Conservation (phyloP, 2,329 filamentous ascomycete species). For the Aspergillus pseudoterreus region DNA sequence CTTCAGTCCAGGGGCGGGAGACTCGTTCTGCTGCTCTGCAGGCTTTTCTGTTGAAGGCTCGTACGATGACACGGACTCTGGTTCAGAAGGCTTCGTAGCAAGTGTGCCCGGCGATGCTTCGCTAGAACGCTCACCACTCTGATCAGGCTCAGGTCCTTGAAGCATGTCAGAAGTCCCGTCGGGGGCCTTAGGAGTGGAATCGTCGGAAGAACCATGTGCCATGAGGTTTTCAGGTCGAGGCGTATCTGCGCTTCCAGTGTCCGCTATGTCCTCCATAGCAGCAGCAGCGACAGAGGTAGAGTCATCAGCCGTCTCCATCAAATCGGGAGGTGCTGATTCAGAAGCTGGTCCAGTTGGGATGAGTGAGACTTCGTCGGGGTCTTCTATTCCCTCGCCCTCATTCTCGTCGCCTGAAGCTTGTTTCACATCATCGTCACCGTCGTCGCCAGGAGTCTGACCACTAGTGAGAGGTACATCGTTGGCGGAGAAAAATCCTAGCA, state of each 20-base stretch:
- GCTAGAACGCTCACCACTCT: slow-evolving; percentile 34
- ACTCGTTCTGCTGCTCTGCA: slow-evolving; percentile 32
- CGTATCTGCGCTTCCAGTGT: background rate
- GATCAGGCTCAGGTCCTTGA: slow-evolving; percentile 20
- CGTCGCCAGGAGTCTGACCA: slow-evolving; percentile 15
- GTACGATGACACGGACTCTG: slow-evolving; percentile 42
- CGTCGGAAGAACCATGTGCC: slow-evolving; percentile 1
- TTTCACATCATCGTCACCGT: slow-evolving; percentile 33
- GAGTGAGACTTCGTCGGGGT: slow-evolving; percentile 34
- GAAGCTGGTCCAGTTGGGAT: slow-evolving; percentile 29
- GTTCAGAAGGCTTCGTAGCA: slow-evolving; percentile 43
- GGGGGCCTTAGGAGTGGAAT: background rate
- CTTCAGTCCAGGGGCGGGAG: slow-evolving; percentile 48
- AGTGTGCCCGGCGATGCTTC: slow-evolving; percentile 42
- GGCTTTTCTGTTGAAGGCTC: slow-evolving; percentile 32
- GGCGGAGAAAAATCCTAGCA: slow-evolving; percentile 47
- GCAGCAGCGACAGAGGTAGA: background rate
- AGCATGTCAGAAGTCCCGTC: slow-evolving; percentile 1
- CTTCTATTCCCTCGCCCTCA: slow-evolving; percentile 26
- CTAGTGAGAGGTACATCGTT: slow-evolving; percentile 29
- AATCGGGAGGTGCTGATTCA: slow-evolving; percentile 27
- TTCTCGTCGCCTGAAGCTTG: slow-evolving; percentile 19
- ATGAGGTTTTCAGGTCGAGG: slow-evolving; percentile 10
- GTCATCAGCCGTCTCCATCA: slow-evolving; percentile 13
- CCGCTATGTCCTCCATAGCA: slow-evolving; percentile 1